Evolutionary conservation across 768 basidiomycete species (phyloP).

Genomic region (Serendipita sp.): DNA sequence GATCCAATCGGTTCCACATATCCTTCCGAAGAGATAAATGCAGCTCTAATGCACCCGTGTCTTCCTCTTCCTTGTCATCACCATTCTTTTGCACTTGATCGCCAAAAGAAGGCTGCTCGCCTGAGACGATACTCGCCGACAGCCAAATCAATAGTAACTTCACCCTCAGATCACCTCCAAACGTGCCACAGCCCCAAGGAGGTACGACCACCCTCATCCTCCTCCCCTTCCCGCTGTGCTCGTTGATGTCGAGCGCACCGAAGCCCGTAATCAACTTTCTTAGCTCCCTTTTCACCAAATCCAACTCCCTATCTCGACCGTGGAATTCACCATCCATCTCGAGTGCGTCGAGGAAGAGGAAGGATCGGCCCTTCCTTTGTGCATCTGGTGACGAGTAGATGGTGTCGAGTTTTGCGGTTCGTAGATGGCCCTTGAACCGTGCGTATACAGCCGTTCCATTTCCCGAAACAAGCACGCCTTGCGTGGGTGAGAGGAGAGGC

Average conservation of each 20-base stretch:
- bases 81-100: no score
- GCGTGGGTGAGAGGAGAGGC: neutral
- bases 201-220: neutral
- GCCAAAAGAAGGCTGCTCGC: no score
- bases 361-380: neutral
- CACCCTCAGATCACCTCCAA: neutral
- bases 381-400: neutral
- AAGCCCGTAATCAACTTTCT: neutral
- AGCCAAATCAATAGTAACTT: conserved; percentile 2
- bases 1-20: no score
- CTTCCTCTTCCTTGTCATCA: no score
- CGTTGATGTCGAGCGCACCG: neutral
- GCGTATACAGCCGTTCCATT: neutral
- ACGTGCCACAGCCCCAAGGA: neutral
- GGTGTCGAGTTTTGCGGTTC: neutral
- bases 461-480: neutral
- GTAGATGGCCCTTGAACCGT: neutral
- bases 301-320: neutral
- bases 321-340: neutral
- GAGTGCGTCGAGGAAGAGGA: neutral
- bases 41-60: no score
- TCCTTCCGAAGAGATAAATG: no score
- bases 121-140: neutral
- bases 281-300: neutral
- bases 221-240: neutral